These are phyloP conservation scores for Aureoboletus auriporus DNA, from an alignment of 768 basidiomycete genomes.

Conservation along the genomic window DNA sequence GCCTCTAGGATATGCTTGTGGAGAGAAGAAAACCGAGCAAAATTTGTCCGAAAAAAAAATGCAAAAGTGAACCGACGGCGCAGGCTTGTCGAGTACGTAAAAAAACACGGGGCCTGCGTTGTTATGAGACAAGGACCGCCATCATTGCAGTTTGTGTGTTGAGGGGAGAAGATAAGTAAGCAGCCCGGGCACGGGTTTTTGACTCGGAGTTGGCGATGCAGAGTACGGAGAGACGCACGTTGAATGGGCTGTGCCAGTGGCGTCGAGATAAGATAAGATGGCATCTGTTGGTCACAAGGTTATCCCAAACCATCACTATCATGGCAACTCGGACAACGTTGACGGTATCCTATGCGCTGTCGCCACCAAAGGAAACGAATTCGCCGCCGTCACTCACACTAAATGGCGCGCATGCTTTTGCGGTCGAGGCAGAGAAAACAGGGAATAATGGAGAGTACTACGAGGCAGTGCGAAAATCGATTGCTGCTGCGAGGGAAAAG, in stretches of 20 bases:
- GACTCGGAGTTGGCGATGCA: slow-evolving; percentile 11
- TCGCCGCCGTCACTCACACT: slow-evolving; percentile 18
- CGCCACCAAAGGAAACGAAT: slow-evolving; percentile 16
- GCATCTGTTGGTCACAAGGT: background rate
- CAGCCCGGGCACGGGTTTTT: background rate
- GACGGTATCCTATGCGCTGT: slow-evolving; percentile 20
- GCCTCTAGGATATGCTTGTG: background rate
- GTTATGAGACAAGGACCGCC: slow-evolving; percentile 52
- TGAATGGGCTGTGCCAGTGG: background rate
- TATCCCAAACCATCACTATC: background rate
- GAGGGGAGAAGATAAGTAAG: background rate
- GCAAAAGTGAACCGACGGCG: slow-evolving; percentile 10
- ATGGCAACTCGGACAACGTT: slow-evolving; percentile 17
- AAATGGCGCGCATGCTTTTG: slow-evolving; percentile 24
- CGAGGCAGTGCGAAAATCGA: slow-evolving; percentile 40
- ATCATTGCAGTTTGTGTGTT: slow-evolving; percentile 31
- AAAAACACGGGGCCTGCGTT: slow-evolving; percentile 37
- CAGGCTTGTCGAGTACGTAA: slow-evolving; percentile 13
- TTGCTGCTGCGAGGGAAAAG: slow-evolving; percentile 48
- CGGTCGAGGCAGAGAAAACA: slow-evolving; percentile 18
- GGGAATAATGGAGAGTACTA: slow-evolving; percentile 39
- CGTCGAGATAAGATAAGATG: slow-evolving; percentile 23
- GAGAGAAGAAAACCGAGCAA: background rate
- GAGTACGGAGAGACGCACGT: slow-evolving; percentile 3
- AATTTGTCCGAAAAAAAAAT: slow-evolving; percentile 4